Percentiles rank a stretch among this genome's conserved stretches.
These are phyloP conservation scores for Hibiscus mutabilis DNA, from an alignment of 345 rosid species.

Conservation along the genomic window DNA sequence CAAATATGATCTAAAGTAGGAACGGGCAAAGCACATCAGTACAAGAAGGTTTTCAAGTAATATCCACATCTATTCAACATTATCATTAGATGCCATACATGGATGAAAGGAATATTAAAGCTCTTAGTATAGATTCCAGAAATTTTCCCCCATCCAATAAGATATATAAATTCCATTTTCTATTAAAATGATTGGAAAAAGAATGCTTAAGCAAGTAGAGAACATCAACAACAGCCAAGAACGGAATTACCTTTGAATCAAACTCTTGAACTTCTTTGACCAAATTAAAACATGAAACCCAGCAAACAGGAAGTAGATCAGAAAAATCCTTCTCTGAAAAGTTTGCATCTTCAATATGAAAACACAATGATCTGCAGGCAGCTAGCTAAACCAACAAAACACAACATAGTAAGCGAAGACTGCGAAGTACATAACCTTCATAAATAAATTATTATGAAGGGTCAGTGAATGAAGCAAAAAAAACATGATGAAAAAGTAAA, in stretches of 20 bases:
- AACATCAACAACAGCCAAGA: neutral
- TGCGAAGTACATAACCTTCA: neutral
- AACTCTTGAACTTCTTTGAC: constrained; percentile 94
- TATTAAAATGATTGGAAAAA: neutral
- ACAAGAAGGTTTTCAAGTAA: neutral
- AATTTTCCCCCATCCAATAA: neutral
- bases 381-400: constrained; percentile 63
- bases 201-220: neutral
- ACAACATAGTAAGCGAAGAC: constrained; percentile 25
- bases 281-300: constrained; percentile 83
- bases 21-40: neutral
- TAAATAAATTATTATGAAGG: neutral
- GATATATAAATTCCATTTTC: neutral
- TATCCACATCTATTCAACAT: neutral
- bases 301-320: constrained; percentile 89
- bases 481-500: constrained; percentile 1
- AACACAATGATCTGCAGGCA: constrained; percentile 91
- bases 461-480: neutral
- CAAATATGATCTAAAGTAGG: neutral
- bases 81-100: neutral
- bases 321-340: constrained; percentile 62
- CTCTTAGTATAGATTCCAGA: neutral
- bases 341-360: constrained; percentile 91
- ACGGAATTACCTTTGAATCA: constrained; percentile 74
- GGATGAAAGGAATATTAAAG: neutral